phyloP scores from a whole-genome alignment of 148 eudicot species.

The Nepenthes gracilis region DNA sequence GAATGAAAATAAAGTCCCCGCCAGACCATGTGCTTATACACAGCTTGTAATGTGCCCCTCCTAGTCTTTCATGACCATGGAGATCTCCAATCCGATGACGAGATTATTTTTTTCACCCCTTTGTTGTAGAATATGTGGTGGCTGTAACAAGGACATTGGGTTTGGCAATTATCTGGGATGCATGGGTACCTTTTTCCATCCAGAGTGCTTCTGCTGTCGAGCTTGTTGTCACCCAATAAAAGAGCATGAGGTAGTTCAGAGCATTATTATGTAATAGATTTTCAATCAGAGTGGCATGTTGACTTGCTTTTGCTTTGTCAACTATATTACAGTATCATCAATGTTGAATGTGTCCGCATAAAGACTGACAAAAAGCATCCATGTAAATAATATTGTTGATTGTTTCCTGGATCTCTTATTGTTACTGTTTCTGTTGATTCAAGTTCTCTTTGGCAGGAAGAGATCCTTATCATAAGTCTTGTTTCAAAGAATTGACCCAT shows the following conservation, averaged over 20 bases:
- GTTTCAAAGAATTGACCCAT: conserved; percentile 83
- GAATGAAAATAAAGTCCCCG: too few species aligned
- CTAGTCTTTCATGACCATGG: not conserved
- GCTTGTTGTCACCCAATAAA: conserved; percentile 74
- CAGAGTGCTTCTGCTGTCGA: conserved; percentile 81
- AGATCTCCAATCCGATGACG: conserved; percentile 1
- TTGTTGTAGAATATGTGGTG: conserved; percentile 62
- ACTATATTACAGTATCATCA: too few species aligned
- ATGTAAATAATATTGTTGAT: not conserved
- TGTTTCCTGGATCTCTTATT: conserved; percentile 22
- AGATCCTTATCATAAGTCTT: conserved; percentile 83
- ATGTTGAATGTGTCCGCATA: not conserved
- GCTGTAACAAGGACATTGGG: conserved; percentile 81
- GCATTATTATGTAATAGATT: too few species aligned
- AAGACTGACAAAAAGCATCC: not conserved
- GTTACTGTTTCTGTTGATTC: conserved; percentile 46
- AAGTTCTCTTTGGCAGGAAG: conserved; percentile 95
- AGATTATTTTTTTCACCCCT: not conserved
- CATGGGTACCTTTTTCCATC: conserved; percentile 86
- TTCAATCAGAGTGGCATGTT: too few species aligned
- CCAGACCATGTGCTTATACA: too few species aligned
- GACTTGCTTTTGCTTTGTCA: too few species aligned
- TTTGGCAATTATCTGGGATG: conserved; percentile 84
- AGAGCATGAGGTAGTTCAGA: conserved; percentile 68
- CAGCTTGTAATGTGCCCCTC: not conserved